Base-by-base conservation (phyloP, 768 basidiomycete genomes). In the Kwoniella dejecticola region DNA sequence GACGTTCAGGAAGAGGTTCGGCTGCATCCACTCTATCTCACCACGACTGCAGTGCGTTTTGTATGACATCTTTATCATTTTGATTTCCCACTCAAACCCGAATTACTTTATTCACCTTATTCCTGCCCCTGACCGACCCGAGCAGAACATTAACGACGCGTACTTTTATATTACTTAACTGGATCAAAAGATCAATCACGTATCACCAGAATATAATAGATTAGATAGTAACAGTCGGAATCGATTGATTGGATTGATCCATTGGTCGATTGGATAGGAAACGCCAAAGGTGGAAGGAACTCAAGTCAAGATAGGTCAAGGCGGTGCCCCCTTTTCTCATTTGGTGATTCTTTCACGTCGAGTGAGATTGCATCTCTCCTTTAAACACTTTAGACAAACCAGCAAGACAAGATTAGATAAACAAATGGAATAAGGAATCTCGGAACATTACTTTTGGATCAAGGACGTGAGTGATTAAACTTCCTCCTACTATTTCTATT, bases 121-220 rank as follows among this genome's bases (percentile, higher is more conserved):
- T 27, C 15, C 29, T 30, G 36, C 50, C 50, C 50, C 50, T 31
- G 50, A 52, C 17, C 50, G 26, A 52, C 17, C 50, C 6, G 36
- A 52, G 7, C 19, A 52, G 24, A 33, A 47, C 24, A 47, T 47
- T 47, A 47, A 23, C 46, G 17, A 50, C 48, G 48, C 48, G 48
- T 50, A 50, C 41, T 42, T 42, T 30, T 15, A 50, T 31, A 12
- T 11, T 50, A 10, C 30, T 50, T 33, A 50, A n/a, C 24, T 31
- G 6, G 29, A 40, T 30, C 12, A 54, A 54, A 54, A 54, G 52
- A 54, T 54, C 52, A 54, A 54, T 54, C 52, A 54, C 38, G 41
- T 54, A 54, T 19, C 13, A 12, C 3, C 13, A 47, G 6, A 30
- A 24, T 3, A 26, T 24, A 47, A 45, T 11, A 45, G 46, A 47